Evolutionary conservation across 2,329 filamentous ascomycete genomes (phyloP).

Genomic region (Penicillium sp.): DNA sequence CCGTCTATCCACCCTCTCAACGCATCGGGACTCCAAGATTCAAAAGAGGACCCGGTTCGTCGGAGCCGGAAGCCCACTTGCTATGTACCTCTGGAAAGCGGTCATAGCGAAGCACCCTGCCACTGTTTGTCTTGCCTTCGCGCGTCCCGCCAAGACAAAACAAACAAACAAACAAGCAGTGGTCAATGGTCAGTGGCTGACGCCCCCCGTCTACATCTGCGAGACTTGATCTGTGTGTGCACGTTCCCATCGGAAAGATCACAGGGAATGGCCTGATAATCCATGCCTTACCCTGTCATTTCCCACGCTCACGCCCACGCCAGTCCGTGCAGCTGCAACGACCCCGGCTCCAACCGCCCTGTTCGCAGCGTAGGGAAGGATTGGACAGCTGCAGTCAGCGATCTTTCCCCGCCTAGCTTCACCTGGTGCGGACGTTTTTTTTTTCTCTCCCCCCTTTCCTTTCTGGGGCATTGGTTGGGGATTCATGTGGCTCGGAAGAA

Average conservation of each 20-base stretch:
- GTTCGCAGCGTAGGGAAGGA: not conserved
- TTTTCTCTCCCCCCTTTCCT: not conserved
- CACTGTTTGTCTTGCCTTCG: not conserved
- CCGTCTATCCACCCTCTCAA: not conserved
- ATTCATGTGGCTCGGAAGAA: constrained; percentile 13
- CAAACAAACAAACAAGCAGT: constrained; percentile 3
- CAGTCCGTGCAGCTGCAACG: constrained; percentile 7
- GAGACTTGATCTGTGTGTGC: not conserved
- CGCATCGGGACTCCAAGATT: constrained; percentile 2
- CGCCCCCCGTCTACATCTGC: not conserved
- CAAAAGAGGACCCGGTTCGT: constrained; percentile 4
- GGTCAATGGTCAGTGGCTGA: not conserved
- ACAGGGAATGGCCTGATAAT: constrained; percentile 1
- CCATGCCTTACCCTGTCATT: not conserved
- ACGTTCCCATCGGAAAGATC: not conserved
- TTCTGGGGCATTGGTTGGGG: not conserved
- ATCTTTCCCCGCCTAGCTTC: not conserved
- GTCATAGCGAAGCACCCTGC: not conserved
- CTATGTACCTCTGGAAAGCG: not conserved
- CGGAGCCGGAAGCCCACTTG: not conserved
- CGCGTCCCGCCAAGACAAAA: not conserved
- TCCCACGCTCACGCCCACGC: constrained; percentile 1
- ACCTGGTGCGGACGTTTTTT: not conserved
- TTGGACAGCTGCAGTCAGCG: not conserved
- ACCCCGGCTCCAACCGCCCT: constrained; percentile 2